Base-by-base conservation (phyloP, 805 yeast genomes). In the Barnettozyma wickerhamii region DNA sequence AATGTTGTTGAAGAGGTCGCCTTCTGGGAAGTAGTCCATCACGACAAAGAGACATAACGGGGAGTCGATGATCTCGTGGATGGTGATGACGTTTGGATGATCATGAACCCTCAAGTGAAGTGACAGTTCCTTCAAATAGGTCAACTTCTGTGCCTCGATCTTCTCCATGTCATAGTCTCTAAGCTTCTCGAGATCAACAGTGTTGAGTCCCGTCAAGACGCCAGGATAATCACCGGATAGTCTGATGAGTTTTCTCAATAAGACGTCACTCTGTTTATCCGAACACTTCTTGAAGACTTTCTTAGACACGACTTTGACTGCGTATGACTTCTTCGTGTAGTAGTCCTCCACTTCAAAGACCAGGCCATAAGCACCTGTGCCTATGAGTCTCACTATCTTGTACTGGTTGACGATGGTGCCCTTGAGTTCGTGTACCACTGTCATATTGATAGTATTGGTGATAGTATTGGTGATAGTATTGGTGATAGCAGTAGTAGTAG, bases 351-450 rank as follows among this genome's bases (percentile, higher is more conserved):
- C 89, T 14, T 76, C 68, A 65, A 83, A 86, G 7, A 88, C 91
- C 24, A 83, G 68, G 5, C 95, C 95, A 53, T 81, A 88, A 18
- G 95, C 89, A 20, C 96, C 96, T 0, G 91, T 75, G 7, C 96
- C 95, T 10, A 61, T 54, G 15, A 46, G 51, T 21, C 43, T 27
- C 17, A 44, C 30, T n/a, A 53, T 40, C 7, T 23, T 35, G 43
- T 47, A 50, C 18, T 49, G 45, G 45, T 50, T 53, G 33, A 53
- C 38, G 20, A 39, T 33, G 14, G 49, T 24, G 10, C 48, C 51
- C 14, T 19, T 35, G 19, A 43, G 20, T 18, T 32, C 6, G 30
- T 33, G 36, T 40, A 35, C 39, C 26, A 36, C 20, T 18, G 15
- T 18, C 30, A 13, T 28, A 7, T 7, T 28, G 17, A 15, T 9